Evolutionary conservation across 257 asterid species (phyloP).

Genomic region (Forsythia suspensa): DNA sequence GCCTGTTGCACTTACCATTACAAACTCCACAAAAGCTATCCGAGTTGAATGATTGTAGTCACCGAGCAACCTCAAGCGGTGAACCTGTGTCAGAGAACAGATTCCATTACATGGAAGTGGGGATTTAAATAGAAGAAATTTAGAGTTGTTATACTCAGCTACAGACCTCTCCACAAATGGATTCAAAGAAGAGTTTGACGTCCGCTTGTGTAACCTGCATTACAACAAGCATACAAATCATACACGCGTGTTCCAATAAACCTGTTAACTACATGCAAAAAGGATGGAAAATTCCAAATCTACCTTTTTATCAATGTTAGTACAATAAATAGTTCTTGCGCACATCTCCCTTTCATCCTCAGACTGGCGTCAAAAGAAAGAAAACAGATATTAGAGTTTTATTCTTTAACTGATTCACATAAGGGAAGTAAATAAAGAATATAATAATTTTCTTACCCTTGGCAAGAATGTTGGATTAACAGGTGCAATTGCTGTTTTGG

Average conservation of each 20-base stretch:
- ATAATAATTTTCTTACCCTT: slow-evolving; percentile 38
- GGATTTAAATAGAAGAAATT: slow-evolving; percentile 22
- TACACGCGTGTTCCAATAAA: slow-evolving; percentile 1
- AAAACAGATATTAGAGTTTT: slow-evolving; percentile 15
- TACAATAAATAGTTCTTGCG: slow-evolving; percentile 79
- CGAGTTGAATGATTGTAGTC: slow-evolving; percentile 94
- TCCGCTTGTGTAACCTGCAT: slow-evolving; percentile 75
- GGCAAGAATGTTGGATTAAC: slow-evolving; percentile 80
- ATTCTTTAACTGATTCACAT: background rate
- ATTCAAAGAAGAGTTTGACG: slow-evolving; percentile 69
- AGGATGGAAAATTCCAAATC: slow-evolving; percentile 3
- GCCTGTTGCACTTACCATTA: slow-evolving; percentile 62
- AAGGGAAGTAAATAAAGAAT: slow-evolving; percentile 4
- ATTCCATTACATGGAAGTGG: slow-evolving; percentile 23
- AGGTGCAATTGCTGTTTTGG: slow-evolving; percentile 84
- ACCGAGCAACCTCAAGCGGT: slow-evolving; percentile 96
- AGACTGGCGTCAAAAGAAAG: slow-evolving; percentile 41
- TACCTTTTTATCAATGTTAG: slow-evolving; percentile 83
- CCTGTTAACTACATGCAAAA: background rate
- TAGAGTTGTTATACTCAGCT: slow-evolving; percentile 20
- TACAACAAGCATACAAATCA: slow-evolving; percentile 19
- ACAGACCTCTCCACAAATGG: slow-evolving; percentile 70
- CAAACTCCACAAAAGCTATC: slow-evolving; percentile 95
- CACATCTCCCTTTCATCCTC: slow-evolving; percentile 94
- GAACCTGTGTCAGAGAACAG: slow-evolving; percentile 63